Conservation (phyloP, 1,284 basidiomycete species). For the Sphaerobolus stellatus region DNA sequence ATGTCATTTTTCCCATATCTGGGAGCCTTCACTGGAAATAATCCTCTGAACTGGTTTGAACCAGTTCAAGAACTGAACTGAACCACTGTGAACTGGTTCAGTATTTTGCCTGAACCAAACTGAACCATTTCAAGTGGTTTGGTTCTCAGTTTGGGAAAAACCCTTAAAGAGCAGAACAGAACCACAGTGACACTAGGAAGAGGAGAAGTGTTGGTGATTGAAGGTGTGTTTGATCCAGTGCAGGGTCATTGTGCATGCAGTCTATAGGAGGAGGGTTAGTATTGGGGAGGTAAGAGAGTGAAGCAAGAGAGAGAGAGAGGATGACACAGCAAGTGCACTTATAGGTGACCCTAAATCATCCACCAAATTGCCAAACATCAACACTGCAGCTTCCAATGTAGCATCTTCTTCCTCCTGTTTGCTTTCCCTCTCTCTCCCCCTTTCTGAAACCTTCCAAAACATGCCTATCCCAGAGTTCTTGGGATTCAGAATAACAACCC, state of each 20-base stretch:
- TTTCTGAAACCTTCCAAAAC: slow-evolving; percentile 8
- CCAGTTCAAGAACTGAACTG: too few relatives aligned
- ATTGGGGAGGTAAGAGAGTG: slow-evolving; percentile 1
- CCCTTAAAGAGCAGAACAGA: too few relatives aligned
- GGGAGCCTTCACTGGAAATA: too few relatives aligned
- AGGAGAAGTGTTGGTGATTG: slow-evolving; percentile 29
- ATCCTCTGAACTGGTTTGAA: too few relatives aligned
- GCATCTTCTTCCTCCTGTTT: slow-evolving; percentile 55
- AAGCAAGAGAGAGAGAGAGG: neutral
- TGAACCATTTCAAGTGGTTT: too few relatives aligned
- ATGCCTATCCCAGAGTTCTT: neutral
- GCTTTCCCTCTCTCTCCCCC: slow-evolving; percentile 18
- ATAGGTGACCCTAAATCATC: slow-evolving; percentile 80
- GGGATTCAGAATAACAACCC: neutral
- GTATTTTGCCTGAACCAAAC: too few relatives aligned
- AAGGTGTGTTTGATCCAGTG: slow-evolving; percentile 66
- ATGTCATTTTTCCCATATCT: too few relatives aligned
- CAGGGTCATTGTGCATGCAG: slow-evolving; percentile 57
- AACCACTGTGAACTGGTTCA: too few relatives aligned
- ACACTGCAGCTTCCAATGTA: slow-evolving; percentile 63
- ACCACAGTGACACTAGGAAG: too few relatives aligned
- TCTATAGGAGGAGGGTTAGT: slow-evolving; percentile 37
- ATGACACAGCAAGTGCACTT: slow-evolving; percentile 70
- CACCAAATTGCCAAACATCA: slow-evolving; percentile 81
- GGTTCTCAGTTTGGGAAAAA: too few relatives aligned